These are phyloP conservation scores for Leccinum fallax DNA, from an alignment of 1,284 basidiomycete genomes.

Conservation along the genomic window DNA sequence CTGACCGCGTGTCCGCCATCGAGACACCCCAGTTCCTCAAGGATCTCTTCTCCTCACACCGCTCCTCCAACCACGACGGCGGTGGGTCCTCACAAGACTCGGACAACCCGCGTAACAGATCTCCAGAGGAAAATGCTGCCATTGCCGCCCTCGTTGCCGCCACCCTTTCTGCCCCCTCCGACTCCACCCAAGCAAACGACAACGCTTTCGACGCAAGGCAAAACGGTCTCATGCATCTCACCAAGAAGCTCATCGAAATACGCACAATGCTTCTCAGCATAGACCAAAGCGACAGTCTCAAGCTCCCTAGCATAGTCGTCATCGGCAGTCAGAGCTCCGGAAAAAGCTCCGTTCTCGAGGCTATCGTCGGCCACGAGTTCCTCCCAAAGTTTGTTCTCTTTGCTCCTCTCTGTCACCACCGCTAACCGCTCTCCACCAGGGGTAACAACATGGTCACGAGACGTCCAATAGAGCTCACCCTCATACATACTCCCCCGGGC, in stretches of 20 bases:
- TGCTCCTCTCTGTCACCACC: constrained; percentile 1
- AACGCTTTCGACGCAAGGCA: constrained; percentile 46
- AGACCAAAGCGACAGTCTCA: constrained; percentile 93
- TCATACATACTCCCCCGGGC: constrained; percentile 83
- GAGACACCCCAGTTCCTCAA: constrained; percentile 75
- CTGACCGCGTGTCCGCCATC: constrained; percentile 57
- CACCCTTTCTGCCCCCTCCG: constrained; percentile 71
- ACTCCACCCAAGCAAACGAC: constrained; percentile 48
- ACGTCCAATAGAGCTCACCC: constrained; percentile 95
- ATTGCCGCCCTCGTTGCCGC: constrained; percentile 76
- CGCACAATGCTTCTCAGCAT: constrained; percentile 91
- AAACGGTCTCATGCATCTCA: constrained; percentile 89
- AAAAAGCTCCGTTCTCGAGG: constrained; percentile 96
- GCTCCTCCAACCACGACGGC: constrained; percentile 35
- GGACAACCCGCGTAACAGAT: constrained; percentile 33
- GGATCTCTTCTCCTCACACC: constrained; percentile 56
- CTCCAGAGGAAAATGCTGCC: constrained; percentile 59
- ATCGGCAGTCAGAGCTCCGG: constrained; percentile 98
- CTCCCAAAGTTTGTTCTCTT: constrained; percentile 81
- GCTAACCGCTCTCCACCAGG: constrained; percentile 46
- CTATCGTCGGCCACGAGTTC: constrained; percentile 98
- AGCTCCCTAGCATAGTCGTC: constrained; percentile 96
- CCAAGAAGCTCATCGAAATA: constrained; percentile 95
- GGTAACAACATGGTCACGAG: constrained; percentile 99
- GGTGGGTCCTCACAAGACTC: constrained; percentile 32